Conservation (phyloP, 352 stramenopile species). For the Globisporangium parvum region DNA sequence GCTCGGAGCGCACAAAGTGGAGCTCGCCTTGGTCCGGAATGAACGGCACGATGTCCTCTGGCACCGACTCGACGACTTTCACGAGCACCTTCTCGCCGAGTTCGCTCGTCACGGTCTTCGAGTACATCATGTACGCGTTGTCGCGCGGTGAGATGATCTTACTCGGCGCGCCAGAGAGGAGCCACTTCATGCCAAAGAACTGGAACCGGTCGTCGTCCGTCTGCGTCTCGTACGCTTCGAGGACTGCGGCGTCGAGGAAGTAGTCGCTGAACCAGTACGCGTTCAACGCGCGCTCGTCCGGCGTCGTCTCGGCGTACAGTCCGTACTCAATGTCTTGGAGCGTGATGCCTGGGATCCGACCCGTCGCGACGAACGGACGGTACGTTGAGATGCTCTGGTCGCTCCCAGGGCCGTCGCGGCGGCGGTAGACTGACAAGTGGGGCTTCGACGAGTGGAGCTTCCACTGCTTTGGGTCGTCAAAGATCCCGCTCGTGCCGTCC, state of each 20-base stretch:
- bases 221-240: conserved; percentile 55
- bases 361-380: conserved; percentile 47
- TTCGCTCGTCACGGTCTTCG: conserved; percentile 33
- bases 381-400: conserved; percentile 11
- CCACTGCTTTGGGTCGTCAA: conserved; percentile 53
- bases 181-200: conserved; percentile 80
- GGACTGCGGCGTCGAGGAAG: conserved; percentile 64
- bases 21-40: conserved; percentile 21
- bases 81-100: conserved; percentile 52
- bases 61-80: conserved; percentile 55
- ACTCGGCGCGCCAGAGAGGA: conserved; percentile 35
- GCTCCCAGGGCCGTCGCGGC: conserved; percentile 3
- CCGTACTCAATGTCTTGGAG: conserved; percentile 65
- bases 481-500: conserved; percentile 54
- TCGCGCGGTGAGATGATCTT: conserved; percentile 58
- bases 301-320: conserved; percentile 63
- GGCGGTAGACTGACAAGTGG: conserved; percentile 40
- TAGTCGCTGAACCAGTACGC: conserved; percentile 55
- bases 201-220: conserved; percentile 54
- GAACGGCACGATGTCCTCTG: conserved; percentile 34
- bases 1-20: conserved; percentile 43
- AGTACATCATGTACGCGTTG: conserved; percentile 57
- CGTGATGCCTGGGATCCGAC: conserved; percentile 46
- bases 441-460: conserved; percentile 57
- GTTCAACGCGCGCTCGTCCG: conserved; percentile 51